phyloP scores from a whole-genome alignment of 2,329 filamentous ascomycete genomes.

The Capronia epimyces region DNA sequence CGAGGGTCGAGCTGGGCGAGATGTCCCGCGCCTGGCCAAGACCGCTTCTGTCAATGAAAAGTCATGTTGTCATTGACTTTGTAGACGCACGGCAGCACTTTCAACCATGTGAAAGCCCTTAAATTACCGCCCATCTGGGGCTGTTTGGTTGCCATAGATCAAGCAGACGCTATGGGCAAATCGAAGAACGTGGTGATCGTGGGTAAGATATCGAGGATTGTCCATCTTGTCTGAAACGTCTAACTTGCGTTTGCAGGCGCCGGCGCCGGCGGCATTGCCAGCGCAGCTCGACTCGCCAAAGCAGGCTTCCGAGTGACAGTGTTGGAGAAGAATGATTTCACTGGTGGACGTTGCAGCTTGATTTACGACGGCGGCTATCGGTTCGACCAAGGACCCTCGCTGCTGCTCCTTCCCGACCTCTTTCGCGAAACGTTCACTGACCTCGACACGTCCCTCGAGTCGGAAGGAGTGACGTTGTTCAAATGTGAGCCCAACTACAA shows the following conservation, averaged over 20 bases:
- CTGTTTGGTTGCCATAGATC: neutral
- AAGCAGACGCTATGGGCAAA: slow-evolving; percentile 23
- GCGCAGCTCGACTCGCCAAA: slow-evolving; percentile 64
- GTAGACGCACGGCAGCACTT: neutral
- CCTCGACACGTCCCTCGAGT: slow-evolving; percentile 59
- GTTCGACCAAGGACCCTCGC: slow-evolving; percentile 71
- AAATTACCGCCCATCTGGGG: neutral
- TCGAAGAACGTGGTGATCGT: slow-evolving; percentile 50
- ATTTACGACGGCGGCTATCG: slow-evolving; percentile 51
- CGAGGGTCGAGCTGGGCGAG: neutral
- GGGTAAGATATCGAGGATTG: slow-evolving; percentile 37
- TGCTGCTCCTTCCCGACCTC: slow-evolving; percentile 64
- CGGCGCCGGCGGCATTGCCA: slow-evolving; percentile 66
- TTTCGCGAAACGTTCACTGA: slow-evolving; percentile 66
- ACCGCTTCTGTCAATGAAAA: slow-evolving; percentile 6
- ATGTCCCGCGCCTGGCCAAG: neutral
- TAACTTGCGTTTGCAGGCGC: slow-evolving; percentile 47
- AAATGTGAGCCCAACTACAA: slow-evolving; percentile 73
- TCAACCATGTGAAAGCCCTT: slow-evolving; percentile 16
- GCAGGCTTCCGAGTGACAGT: slow-evolving; percentile 68
- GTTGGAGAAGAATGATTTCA: slow-evolving; percentile 70
- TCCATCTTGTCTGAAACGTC: neutral
- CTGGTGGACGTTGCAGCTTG: slow-evolving; percentile 65
- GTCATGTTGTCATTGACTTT: slow-evolving; percentile 28
- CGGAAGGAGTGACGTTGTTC: slow-evolving; percentile 61